These are phyloP conservation scores for Raphanus sativus DNA, from an alignment of 345 rosid species.

Conservation along the genomic window DNA sequence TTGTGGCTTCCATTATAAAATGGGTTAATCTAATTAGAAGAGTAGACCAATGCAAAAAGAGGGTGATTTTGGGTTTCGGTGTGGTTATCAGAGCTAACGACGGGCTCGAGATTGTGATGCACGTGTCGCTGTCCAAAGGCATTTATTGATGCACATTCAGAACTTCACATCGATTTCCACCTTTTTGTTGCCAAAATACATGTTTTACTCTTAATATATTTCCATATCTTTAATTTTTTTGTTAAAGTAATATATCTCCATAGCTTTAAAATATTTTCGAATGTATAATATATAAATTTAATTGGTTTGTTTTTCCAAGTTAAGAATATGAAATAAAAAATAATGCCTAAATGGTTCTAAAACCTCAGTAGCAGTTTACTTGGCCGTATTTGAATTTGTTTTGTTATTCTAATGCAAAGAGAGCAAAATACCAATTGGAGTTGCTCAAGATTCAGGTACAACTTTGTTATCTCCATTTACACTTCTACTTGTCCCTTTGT, in stretches of 20 bases:
- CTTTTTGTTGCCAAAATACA: background rate
- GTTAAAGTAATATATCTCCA: background rate
- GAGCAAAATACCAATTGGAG: background rate
- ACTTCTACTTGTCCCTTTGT: background rate
- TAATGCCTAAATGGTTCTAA: background rate
- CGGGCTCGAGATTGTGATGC: slow-evolving; percentile 40
- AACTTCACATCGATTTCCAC: background rate
- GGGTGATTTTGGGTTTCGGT: slow-evolving; percentile 19
- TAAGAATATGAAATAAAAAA: background rate
- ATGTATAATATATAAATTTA: background rate
- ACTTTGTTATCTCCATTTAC: background rate
- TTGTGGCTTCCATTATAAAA: background rate
- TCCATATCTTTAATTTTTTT: too few relatives aligned
- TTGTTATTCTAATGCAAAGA: background rate
- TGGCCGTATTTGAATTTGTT: background rate
- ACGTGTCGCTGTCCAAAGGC: slow-evolving; percentile 36
- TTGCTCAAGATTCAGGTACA: slow-evolving; percentile 5
- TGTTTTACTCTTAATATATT: slow-evolving; percentile 5
- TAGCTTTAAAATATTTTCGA: background rate
- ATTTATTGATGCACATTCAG: slow-evolving; percentile 23
- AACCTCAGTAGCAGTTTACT: background rate
- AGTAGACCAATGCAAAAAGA: slow-evolving; percentile 21
- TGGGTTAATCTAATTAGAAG: background rate
- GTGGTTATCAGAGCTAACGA: slow-evolving; percentile 33
- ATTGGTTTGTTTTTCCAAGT: background rate